Evolutionary conservation across 176 grass and related monocot species (phyloP).

Genomic region (Cymbopogon citratus): DNA sequence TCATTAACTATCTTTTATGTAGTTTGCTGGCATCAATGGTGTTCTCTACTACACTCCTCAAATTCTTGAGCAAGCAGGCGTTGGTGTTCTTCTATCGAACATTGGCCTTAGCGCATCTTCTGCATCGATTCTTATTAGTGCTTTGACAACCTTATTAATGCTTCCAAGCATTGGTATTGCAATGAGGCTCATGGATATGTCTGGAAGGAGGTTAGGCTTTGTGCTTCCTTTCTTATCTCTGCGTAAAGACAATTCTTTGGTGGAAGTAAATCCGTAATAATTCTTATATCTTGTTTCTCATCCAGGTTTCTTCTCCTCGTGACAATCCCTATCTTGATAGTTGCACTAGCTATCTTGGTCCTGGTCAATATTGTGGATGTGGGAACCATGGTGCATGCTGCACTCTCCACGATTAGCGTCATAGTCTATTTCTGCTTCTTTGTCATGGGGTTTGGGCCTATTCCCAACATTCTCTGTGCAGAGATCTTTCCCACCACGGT

Average conservation of each 20-base stretch:
- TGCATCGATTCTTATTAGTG: slow-evolving; percentile 92
- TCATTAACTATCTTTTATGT: slow-evolving; percentile 15
- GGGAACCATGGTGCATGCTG: slow-evolving; percentile 65
- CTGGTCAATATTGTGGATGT: slow-evolving; percentile 64
- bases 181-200: slow-evolving; percentile 98
- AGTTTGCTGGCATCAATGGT: slow-evolving; percentile 99
- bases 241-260: neutral
- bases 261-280: neutral
- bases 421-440: slow-evolving; percentile 96
- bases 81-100: slow-evolving; percentile 70
- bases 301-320: slow-evolving; percentile 84
- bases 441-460: slow-evolving; percentile 86
- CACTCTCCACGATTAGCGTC: slow-evolving; percentile 66
- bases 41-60: slow-evolving; percentile 99
- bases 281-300: slow-evolving; percentile 9
- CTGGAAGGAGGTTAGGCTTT: slow-evolving; percentile 83
- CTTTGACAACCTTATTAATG: slow-evolving; percentile 91
- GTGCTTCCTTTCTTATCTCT: slow-evolving; percentile 8
- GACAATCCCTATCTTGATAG: slow-evolving; percentile 83
- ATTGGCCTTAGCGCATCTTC: slow-evolving; percentile 73
- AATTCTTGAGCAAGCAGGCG: slow-evolving; percentile 97
- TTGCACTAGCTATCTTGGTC: slow-evolving; percentile 62
- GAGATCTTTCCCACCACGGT: slow-evolving; percentile 93
- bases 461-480: slow-evolving; percentile 89
- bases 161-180: slow-evolving; percentile 91